These are phyloP conservation scores for Dorcoceras hygrometricum DNA, from an alignment of 257 asterid genomes.

Conservation along the genomic window DNA sequence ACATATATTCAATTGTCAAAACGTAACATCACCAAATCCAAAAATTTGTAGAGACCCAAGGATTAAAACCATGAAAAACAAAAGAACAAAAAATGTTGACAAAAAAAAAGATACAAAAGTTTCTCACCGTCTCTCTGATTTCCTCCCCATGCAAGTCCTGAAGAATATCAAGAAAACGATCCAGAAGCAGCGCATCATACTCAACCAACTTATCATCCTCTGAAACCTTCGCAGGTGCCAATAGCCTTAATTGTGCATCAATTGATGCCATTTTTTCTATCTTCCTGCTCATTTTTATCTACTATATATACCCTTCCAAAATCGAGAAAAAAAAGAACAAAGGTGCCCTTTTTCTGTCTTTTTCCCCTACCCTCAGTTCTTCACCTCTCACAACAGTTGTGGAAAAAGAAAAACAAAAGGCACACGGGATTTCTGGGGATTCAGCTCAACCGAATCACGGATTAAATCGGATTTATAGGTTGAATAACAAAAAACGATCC, in stretches of 20 bases:
- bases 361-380: conserved; percentile 14
- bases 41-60: background rate
- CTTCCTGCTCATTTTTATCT: conserved; percentile 44
- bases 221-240: conserved; percentile 89
- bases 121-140: conserved; percentile 75
- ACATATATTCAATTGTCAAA: background rate
- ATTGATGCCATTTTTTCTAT: conserved; percentile 86
- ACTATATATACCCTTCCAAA: conserved; percentile 24
- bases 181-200: conserved; percentile 88
- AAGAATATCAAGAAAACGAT: conserved; percentile 90
- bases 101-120: conserved; percentile 22
- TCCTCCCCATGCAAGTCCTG: conserved; percentile 93
- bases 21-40: conserved; percentile 12
- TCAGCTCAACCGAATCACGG: conserved; percentile 41
- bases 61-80: background rate
- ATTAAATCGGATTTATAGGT: conserved; percentile 23
- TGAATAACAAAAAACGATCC: conserved; percentile 20
- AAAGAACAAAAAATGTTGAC: background rate
- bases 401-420: conserved; percentile 18
- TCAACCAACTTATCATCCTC: conserved; percentile 97
- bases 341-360: background rate
- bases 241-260: conserved; percentile 86
- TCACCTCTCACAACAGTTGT: conserved; percentile 7
- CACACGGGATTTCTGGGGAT: conserved; percentile 43
- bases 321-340: background rate